These are phyloP conservation scores for Inga oerstediana DNA, from an alignment of 306 rosid genomes.

Conservation along the genomic window DNA sequence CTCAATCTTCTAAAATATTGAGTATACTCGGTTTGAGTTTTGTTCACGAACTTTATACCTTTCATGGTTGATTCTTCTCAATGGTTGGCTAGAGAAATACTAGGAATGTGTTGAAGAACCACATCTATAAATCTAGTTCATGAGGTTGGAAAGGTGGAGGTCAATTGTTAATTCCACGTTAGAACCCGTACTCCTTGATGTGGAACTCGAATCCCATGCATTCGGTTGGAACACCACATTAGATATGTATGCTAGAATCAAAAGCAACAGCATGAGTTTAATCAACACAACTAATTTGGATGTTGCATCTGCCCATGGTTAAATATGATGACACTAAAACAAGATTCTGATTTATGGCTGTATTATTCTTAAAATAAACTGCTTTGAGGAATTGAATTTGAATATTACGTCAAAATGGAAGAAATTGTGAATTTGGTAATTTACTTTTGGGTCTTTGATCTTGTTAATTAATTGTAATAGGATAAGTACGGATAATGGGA, in stretches of 20 bases:
- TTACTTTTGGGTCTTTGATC: not conserved
- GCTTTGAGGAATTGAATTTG: conserved; percentile 9
- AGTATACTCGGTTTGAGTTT: conserved; percentile 12
- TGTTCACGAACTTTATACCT: not conserved
- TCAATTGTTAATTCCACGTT: not conserved
- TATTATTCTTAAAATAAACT: conserved; percentile 16
- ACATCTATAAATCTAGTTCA: not conserved
- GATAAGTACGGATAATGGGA: not conserved
- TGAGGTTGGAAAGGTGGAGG: not conserved
- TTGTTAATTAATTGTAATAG: not conserved
- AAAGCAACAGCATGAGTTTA: not conserved
- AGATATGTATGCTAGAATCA: not conserved
- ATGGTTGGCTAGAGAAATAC: not conserved
- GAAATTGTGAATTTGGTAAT: conserved; percentile 6
- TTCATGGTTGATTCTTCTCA: not conserved
- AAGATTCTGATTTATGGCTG: not conserved
- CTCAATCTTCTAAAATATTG: conserved; percentile 11
- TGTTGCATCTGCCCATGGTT: conserved; percentile 30
- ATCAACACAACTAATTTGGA: conserved; percentile 11
- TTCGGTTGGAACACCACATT: not conserved
- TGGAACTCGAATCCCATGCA: not conserved
- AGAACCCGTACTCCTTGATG: not conserved
- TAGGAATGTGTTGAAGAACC: not conserved
- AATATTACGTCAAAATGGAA: not conserved
- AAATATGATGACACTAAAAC: conserved; percentile 10